Percentiles rank a stretch among this genome's conserved stretches.
Evolutionary conservation across 805 yeast species (phyloP).

Genomic region (Candida pseudoglaebosa): DNA sequence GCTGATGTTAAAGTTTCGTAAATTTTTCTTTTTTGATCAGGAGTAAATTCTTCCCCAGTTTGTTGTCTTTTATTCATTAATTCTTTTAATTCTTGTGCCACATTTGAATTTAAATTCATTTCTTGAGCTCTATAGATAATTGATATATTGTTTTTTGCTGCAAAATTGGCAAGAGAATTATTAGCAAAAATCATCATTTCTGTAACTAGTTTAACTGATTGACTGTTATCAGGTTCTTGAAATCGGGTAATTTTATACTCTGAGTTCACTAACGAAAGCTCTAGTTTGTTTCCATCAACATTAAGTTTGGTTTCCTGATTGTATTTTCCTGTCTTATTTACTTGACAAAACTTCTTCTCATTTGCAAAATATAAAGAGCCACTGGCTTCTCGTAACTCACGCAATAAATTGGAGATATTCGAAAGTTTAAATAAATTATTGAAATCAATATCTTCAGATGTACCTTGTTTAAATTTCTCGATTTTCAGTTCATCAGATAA

Average conservation of each 20-base stretch:
- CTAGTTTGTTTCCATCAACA: constrained; percentile 13
- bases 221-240: constrained; percentile 19
- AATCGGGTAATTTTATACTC: constrained; percentile 12
- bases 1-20: constrained; percentile 52
- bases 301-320: constrained; percentile 3
- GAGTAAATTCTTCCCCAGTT: constrained; percentile 17
- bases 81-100: constrained; percentile 22
- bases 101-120: constrained; percentile 20
- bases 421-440: constrained; percentile 24
- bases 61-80: constrained; percentile 16
- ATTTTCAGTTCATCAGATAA: constrained; percentile 26
- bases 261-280: constrained; percentile 12
- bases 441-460: constrained; percentile 16
- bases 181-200: constrained; percentile 85
- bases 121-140: constrained; percentile 46
- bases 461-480: constrained; percentile 7
- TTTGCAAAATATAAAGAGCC: constrained; percentile 2
- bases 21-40: constrained; percentile 40
- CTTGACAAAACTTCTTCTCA: neutral
- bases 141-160: constrained; percentile 42
- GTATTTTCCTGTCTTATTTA: neutral
- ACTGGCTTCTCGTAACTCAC: constrained; percentile 16
- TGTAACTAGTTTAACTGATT: constrained; percentile 65
- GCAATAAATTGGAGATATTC: constrained; percentile 23
- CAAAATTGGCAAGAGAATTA: constrained; percentile 49